Base-by-base conservation (phyloP, 768 basidiomycete species). In the Rhodotorula toruloides region DNA sequence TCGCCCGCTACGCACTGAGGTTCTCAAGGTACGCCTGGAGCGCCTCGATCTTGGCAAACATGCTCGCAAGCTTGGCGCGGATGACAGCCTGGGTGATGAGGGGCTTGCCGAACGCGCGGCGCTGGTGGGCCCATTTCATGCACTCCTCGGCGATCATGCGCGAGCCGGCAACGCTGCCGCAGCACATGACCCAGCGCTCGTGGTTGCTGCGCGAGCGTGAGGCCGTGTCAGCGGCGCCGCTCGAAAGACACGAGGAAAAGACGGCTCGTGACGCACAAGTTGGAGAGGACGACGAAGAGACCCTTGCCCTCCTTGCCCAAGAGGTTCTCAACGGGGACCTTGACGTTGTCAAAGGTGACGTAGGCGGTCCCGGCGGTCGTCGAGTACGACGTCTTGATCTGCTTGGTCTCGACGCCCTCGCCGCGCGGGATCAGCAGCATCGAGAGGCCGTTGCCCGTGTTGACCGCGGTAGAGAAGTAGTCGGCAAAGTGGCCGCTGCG, bases 21-120 rank as follows among this genome's bases (percentile, higher is more conserved):
- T 83, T 88, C 79, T 92, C 90, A 32, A 91, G 78, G 88, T 88
- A 91, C 31, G 81, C 83, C 75, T 91, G 91, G 22, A 84, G 83
- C 31, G 85, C 84, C 76, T 92, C 90, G 39, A 86, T 82, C 49
- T 89, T 86, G 50, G 88, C 82, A 60, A 96, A 54, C 71, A 70
- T 74, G 47, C 52, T 37, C 1, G 73, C 73, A 19, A 74, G 42
- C 68, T 74, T 74, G 21, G 61, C 61, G 31, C 73, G 67, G 22
- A 74, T 62, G 43, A 72, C 71, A 10, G 73, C 59, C 34, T 63
- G 73, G 21, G 61, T 58, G 43, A 63, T 61, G 34, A 73, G 60
- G 11, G 66, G 61, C 56, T 60, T 64, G 37, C 68, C 68, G 58
- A 72, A 68, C 40, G 65, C 69, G 52, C 63, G 63, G 52, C 72